Conservation (phyloP, 352 stramenopile genomes). For the Albugo candida region DNA sequence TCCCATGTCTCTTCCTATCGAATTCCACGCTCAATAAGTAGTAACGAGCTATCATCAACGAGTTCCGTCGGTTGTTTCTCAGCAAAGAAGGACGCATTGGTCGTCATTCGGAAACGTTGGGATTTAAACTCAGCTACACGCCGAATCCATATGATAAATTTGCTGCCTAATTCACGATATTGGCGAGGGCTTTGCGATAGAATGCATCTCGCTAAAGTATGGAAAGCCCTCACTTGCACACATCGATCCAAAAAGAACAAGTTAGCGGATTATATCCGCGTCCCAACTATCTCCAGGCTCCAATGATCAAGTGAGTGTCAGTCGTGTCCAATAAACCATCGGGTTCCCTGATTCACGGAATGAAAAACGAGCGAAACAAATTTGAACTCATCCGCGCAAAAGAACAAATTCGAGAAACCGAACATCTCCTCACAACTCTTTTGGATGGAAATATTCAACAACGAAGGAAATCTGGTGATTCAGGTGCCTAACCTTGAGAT, state of each 20-base stretch:
- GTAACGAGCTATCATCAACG: conserved; percentile 76
- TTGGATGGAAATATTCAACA: conserved; percentile 16
- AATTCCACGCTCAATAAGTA: conserved; percentile 16
- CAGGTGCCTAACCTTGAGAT: conserved; percentile 72
- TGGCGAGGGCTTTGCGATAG: conserved; percentile 90
- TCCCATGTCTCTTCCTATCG: conserved; percentile 81
- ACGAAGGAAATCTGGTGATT: conserved; percentile 91
- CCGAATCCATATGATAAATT: conserved; percentile 90
- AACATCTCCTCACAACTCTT: conserved; percentile 30
- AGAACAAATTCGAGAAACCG: not conserved
- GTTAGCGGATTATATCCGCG: conserved; percentile 69
- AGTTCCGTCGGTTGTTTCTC: conserved; percentile 86
- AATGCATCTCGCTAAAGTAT: conserved; percentile 80
- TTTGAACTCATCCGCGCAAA: not conserved
- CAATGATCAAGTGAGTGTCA: conserved; percentile 88
- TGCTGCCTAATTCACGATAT: conserved; percentile 84
- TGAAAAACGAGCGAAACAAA: no score
- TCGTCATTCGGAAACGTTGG: conserved; percentile 77
- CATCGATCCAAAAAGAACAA: not conserved
- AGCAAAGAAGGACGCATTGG: conserved; percentile 87
- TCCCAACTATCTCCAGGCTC: conserved; percentile 84
- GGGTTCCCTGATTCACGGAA: no score
- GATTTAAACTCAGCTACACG: conserved; percentile 70
- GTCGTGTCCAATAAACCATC: conserved; percentile 60
- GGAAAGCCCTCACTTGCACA: conserved; percentile 43